Percentiles rank a stretch among this genome's conserved stretches.
Evolutionary conservation across 1,284 basidiomycete genomes (phyloP).

Genomic region (Rhodotorula sp.): DNA sequence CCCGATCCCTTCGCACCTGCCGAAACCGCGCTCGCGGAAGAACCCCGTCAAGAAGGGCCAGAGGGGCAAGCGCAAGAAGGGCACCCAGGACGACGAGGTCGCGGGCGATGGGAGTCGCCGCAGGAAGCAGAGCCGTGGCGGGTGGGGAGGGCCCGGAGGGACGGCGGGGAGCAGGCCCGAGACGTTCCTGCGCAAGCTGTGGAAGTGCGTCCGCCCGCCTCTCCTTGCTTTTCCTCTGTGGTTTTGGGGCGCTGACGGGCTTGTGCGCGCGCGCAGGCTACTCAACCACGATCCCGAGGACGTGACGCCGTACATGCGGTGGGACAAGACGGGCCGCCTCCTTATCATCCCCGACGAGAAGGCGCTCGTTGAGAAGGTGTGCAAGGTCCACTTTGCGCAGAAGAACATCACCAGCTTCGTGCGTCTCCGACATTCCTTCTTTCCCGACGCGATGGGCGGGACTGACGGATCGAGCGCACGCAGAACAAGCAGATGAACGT

Average conservation of each 20-base stretch:
- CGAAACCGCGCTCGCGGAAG: neutral
- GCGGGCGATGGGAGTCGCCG: neutral
- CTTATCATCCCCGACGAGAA: constrained; percentile 33
- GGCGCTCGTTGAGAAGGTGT: constrained; percentile 29
- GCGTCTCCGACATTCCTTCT: neutral
- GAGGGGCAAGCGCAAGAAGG: constrained; percentile 5
- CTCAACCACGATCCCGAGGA: constrained; percentile 20
- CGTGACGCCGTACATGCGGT: constrained; percentile 13
- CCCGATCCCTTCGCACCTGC: neutral
- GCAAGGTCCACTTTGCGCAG: constrained; percentile 32
- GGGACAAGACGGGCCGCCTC: constrained; percentile 28
- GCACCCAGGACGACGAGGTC: neutral
- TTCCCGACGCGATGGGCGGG: too few species aligned
- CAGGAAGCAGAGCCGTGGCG: constrained; percentile 15
- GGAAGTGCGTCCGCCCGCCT: constrained; percentile 23
- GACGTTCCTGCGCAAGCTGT: constrained; percentile 32
- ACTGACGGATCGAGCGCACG: neutral
- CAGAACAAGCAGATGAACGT: constrained; percentile 40
- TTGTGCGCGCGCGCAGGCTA: constrained; percentile 2
- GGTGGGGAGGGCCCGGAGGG: constrained; percentile 22
- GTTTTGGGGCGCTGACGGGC: neutral
- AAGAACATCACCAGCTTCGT: constrained; percentile 33
- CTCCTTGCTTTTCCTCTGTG: too few species aligned
- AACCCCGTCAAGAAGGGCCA: neutral
- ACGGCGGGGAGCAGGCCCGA: constrained; percentile 16